phyloP scores from a whole-genome alignment of 139 green algal genomes.

The Bryopsis sp. region DNA sequence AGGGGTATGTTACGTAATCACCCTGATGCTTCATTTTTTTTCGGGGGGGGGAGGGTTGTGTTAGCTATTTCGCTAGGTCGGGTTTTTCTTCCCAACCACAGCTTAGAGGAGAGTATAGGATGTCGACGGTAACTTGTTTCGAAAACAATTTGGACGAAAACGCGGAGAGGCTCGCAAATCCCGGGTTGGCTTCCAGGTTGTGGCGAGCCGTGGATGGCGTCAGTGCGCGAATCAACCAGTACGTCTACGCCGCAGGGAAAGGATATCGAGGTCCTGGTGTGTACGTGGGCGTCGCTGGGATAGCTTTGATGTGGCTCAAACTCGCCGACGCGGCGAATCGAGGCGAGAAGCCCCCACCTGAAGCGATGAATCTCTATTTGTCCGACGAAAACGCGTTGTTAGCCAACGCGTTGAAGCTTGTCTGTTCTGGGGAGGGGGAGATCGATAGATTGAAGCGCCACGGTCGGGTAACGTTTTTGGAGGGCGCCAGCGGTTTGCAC shows the following conservation, averaged over 20 bases:
- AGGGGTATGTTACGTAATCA: too few species aligned
- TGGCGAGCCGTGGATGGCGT: neutral
- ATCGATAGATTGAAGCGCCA: neutral
- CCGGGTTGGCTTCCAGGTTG: neutral
- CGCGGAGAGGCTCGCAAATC: neutral
- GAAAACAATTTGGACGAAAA: neutral
- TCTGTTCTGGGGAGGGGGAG: neutral
- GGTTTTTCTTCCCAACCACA: too few species aligned
- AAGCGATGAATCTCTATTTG: neutral
- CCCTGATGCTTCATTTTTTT: too few species aligned
- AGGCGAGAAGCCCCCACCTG: too few species aligned
- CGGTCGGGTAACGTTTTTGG: constrained; percentile 25
- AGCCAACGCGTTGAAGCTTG: neutral
- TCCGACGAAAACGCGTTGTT: neutral
- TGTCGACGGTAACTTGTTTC: neutral
- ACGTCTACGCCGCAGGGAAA: constrained; percentile 11
- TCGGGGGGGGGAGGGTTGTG: too few species aligned
- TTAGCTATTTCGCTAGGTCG: too few species aligned
- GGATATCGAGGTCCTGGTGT: constrained; percentile 18
- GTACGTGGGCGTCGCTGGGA: constrained; percentile 18
- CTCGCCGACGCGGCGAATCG: constrained; percentile 18
- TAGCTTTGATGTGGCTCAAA: constrained; percentile 19
- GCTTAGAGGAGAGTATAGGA: too few species aligned
- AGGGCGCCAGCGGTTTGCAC: constrained; percentile 21
- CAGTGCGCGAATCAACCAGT: neutral